Evolutionary conservation across 1,284 basidiomycete species (phyloP).

Genomic region (Leccinum subspadiceum): DNA sequence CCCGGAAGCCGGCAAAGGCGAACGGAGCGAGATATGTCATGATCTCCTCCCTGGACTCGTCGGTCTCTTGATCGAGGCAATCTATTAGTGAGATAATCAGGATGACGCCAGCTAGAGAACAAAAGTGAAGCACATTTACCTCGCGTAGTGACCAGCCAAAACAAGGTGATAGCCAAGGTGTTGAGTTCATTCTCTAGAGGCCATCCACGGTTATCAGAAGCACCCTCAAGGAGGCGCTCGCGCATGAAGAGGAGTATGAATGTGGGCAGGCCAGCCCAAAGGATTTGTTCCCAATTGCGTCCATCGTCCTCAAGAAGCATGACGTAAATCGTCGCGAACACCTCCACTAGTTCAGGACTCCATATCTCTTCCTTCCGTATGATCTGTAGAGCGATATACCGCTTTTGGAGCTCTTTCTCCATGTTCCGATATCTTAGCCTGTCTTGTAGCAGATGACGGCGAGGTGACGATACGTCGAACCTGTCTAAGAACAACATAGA

Average conservation of each 20-base stretch:
- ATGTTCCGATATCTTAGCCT: constrained; percentile 26
- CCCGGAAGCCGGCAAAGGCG: constrained; percentile 49
- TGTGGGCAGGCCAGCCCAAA: constrained; percentile 40
- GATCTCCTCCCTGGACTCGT: constrained; percentile 34
- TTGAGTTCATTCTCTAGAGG: constrained; percentile 45
- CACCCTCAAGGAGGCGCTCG: constrained; percentile 38
- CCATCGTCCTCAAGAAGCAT: constrained; percentile 61
- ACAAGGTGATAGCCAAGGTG: constrained; percentile 44
- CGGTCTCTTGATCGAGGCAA: constrained; percentile 38
- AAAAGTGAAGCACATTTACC: constrained; percentile 11
- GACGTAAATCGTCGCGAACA: constrained; percentile 55
- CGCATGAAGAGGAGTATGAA: constrained; percentile 43
- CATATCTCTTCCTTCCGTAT: constrained; percentile 38
- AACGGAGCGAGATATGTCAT: constrained; percentile 42
- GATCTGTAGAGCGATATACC: constrained; percentile 42
- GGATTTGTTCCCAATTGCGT: constrained; percentile 54
- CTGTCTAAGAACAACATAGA: constrained; percentile 37
- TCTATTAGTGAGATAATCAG: constrained; percentile 23
- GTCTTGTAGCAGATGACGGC: constrained; percentile 33
- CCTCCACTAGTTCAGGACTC: constrained; percentile 39
- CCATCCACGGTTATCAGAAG: constrained; percentile 43
- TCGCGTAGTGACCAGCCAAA: constrained; percentile 45
- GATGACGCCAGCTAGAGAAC: background rate
- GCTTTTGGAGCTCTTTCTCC: constrained; percentile 39
- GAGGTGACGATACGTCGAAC: constrained; percentile 42